phyloP scores from a whole-genome alignment of 345 rosid species.

The Erucastrum elatum region DNA sequence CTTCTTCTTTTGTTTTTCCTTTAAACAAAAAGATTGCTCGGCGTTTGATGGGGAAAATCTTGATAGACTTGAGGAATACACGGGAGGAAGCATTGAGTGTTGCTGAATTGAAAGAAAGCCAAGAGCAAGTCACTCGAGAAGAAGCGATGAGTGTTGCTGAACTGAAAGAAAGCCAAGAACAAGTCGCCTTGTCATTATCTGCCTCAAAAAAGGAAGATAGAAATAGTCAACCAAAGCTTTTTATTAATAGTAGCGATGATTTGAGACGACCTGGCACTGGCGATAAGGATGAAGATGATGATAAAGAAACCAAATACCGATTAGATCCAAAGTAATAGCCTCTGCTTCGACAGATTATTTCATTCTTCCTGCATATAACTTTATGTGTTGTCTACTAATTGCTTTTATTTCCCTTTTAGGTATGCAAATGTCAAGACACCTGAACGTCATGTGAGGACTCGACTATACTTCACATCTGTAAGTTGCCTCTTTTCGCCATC shows the following conservation, averaged over 20 bases:
- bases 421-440: conserved; percentile 98
- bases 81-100: conserved; percentile 94
- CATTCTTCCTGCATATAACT: neutral
- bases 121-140: conserved; percentile 78
- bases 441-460: conserved; percentile 94
- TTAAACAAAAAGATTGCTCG: conserved; percentile 70
- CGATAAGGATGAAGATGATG: conserved; percentile 94
- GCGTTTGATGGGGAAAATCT: conserved; percentile 89
- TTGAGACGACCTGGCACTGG: conserved; percentile 63
- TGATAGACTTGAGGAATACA: conserved; percentile 95
- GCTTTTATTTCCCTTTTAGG: conserved; percentile 39
- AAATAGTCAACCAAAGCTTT: conserved; percentile 55
- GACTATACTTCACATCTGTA: conserved; percentile 98
- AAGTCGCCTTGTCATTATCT: conserved; percentile 41
- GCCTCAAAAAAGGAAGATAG: conserved; percentile 50
- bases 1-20: neutral
- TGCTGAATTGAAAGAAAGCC: conserved; percentile 76
- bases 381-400: neutral
- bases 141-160: conserved; percentile 91
- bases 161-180: conserved; percentile 73
- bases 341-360: neutral
- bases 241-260: conserved; percentile 56
- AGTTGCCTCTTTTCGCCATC: conserved; percentile 35
- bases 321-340: conserved; percentile 81
- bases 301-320: conserved; percentile 93